Evolutionary conservation across 148 eudicot species (phyloP).

Genomic region (Vaccinium darrowii): DNA sequence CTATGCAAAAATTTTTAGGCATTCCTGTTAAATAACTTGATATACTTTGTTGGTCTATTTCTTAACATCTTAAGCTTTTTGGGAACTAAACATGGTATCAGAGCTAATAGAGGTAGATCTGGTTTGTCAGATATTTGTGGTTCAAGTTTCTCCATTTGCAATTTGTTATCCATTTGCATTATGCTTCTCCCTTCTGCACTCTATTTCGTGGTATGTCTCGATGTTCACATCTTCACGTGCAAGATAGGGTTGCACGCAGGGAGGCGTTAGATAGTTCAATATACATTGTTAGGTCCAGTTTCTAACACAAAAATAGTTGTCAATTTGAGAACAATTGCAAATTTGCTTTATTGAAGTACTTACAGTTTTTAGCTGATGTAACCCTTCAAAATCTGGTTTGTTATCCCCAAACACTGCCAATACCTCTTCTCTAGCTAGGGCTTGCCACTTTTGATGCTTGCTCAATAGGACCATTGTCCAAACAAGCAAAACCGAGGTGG

Average conservation of each 20-base stretch:
- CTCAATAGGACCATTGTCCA: conserved; percentile 30
- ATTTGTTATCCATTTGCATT: background rate
- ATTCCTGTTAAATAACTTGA: background rate
- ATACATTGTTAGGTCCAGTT: background rate
- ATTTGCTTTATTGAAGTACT: conserved; percentile 1
- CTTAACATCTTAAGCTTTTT: background rate
- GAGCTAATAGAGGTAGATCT: background rate
- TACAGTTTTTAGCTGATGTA: conserved; percentile 34
- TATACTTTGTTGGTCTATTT: background rate
- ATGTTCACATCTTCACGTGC: background rate
- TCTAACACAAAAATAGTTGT: background rate
- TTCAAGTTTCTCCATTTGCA: background rate
- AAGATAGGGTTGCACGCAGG: too few relatives aligned
- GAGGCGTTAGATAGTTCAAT: too few relatives aligned
- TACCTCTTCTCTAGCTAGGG: conserved; percentile 33
- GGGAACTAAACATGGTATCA: background rate
- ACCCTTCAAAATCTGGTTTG: conserved; percentile 33
- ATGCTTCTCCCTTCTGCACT: background rate
- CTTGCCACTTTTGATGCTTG: conserved; percentile 29
- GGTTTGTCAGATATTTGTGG: background rate
- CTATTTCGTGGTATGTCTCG: background rate
- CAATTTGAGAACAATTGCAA: background rate
- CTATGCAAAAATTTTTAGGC: background rate
- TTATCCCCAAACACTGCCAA: conserved; percentile 29
- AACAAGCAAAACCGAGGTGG: conserved; percentile 19